Percentiles rank a stretch among this genome's conserved stretches.
Conservation (phyloP, 2,329 filamentous ascomycete species). For the Talaromyces sp. region DNA sequence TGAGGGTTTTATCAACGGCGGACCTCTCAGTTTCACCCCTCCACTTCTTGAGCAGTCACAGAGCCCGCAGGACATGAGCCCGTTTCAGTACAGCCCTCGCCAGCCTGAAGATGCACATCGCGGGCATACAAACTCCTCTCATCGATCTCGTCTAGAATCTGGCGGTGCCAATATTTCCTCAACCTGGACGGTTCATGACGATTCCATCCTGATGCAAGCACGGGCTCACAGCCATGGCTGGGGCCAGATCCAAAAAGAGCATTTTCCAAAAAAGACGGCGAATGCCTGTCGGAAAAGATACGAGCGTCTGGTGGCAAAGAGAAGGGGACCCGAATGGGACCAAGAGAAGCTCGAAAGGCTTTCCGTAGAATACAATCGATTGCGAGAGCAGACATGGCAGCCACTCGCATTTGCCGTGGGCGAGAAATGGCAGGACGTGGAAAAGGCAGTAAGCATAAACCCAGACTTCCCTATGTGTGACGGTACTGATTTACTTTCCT, state of each 20-base stretch:
- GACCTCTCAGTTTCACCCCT: constrained; percentile 10
- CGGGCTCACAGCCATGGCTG: constrained; percentile 75
- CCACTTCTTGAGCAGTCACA: not conserved
- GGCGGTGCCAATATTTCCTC: constrained; percentile 29
- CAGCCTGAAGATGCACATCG: constrained; percentile 3
- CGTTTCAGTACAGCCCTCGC: not conserved
- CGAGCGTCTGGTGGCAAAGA: constrained; percentile 73
- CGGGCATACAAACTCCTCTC: not conserved
- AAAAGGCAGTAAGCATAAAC: constrained; percentile 67
- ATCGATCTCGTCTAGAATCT: constrained; percentile 1
- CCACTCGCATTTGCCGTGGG: constrained; percentile 60
- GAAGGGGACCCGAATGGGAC: constrained; percentile 72
- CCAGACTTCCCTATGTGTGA: not conserved
- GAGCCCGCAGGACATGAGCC: constrained; percentile 2
- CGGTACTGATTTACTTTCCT: not conserved
- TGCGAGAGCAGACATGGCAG: constrained; percentile 78
- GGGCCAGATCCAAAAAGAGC: constrained; percentile 70
- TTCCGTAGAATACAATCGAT: constrained; percentile 72
- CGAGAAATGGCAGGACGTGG: constrained; percentile 63
- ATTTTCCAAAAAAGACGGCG: constrained; percentile 71
- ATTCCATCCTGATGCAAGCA: constrained; percentile 67
- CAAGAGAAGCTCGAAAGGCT: constrained; percentile 68
- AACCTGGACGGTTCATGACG: constrained; percentile 70
- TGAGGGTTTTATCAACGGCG: constrained; percentile 11
- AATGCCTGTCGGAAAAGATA: constrained; percentile 89